Evolutionary conservation across 2,329 filamentous ascomycete species (phyloP).

Genomic region (Sphaceloma murrayae): DNA sequence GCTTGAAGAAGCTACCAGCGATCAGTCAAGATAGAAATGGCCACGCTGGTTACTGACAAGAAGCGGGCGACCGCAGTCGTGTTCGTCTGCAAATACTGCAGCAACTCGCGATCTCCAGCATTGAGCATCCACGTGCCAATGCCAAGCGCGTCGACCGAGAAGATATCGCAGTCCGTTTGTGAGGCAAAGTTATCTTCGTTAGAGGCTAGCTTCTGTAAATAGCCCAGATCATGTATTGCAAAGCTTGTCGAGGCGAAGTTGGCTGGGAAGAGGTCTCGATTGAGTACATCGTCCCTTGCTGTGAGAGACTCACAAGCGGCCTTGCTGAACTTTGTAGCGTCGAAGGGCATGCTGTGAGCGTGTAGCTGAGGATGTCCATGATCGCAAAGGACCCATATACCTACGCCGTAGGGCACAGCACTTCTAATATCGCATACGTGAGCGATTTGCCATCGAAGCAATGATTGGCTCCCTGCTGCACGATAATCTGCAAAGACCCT

Average conservation of each 20-base stretch:
- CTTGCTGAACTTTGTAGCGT: constrained; percentile 10
- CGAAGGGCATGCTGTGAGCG: neutral
- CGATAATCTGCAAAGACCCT: too few species aligned
- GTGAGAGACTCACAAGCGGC: constrained; percentile 3
- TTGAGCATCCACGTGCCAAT: neutral
- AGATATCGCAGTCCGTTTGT: neutral
- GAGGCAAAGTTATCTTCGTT: constrained; percentile 5
- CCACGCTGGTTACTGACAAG: too few species aligned
- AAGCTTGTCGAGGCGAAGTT: neutral
- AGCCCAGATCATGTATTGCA: constrained; percentile 4
- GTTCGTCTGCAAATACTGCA: too few species aligned
- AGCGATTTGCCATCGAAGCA: too few species aligned
- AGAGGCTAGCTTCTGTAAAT: neutral
- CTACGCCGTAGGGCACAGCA: too few species aligned
- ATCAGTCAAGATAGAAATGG: too few species aligned
- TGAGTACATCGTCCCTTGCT: neutral
- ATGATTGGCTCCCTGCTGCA: too few species aligned
- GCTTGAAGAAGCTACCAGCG: constrained; percentile 11
- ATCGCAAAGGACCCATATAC: neutral
- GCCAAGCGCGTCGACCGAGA: neutral
- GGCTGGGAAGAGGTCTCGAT: neutral
- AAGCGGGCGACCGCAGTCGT: neutral
- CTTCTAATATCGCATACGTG: too few species aligned
- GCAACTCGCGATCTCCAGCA: neutral
- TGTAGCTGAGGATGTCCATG: neutral